These are phyloP conservation scores for Arabidopsis suecica DNA, from an alignment of 345 rosid genomes.

Conservation along the genomic window DNA sequence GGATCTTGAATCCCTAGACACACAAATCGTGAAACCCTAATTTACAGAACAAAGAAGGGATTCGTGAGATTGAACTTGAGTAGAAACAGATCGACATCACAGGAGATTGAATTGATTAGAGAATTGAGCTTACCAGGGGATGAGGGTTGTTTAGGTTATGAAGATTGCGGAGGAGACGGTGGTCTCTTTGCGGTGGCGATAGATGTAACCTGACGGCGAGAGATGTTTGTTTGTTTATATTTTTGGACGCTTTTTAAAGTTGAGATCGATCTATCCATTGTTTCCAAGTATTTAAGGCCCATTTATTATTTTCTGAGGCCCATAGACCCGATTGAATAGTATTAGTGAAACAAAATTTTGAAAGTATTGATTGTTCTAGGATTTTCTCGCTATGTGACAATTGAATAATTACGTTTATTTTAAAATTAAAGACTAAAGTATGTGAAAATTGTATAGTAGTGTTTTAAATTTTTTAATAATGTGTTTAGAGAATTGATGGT, in stretches of 20 bases:
- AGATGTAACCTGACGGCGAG: slow-evolving; percentile 12
- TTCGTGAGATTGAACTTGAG: neutral
- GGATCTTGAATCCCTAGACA: slow-evolving; percentile 1
- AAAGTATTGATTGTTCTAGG: too few relatives aligned
- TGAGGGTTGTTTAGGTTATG: neutral
- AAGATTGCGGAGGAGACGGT: slow-evolving; percentile 35
- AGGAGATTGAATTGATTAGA: neutral
- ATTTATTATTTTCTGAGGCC: too few relatives aligned
- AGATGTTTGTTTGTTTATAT: neutral
- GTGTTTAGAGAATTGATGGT: too few relatives aligned
- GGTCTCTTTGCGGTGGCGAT: slow-evolving; percentile 33
- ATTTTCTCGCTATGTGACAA: too few relatives aligned
- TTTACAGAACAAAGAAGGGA: slow-evolving; percentile 10
- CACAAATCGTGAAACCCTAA: slow-evolving; percentile 10
- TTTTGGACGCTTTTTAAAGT: neutral
- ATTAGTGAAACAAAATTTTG: too few relatives aligned
- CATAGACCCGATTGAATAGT: too few relatives aligned
- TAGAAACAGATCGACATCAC: slow-evolving; percentile 5
- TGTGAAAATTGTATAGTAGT: too few relatives aligned
- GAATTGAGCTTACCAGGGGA: slow-evolving; percentile 3
- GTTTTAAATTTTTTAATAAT: too few relatives aligned
- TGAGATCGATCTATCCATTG: neutral
- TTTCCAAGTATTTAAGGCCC: too few relatives aligned
- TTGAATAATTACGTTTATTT: too few relatives aligned
- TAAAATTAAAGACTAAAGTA: too few relatives aligned